Percentiles rank a stretch among this genome's conserved stretches.
These are phyloP conservation scores for Ampelomyces quisqualis DNA, from an alignment of 2,329 filamentous ascomycete species.

Conservation along the genomic window DNA sequence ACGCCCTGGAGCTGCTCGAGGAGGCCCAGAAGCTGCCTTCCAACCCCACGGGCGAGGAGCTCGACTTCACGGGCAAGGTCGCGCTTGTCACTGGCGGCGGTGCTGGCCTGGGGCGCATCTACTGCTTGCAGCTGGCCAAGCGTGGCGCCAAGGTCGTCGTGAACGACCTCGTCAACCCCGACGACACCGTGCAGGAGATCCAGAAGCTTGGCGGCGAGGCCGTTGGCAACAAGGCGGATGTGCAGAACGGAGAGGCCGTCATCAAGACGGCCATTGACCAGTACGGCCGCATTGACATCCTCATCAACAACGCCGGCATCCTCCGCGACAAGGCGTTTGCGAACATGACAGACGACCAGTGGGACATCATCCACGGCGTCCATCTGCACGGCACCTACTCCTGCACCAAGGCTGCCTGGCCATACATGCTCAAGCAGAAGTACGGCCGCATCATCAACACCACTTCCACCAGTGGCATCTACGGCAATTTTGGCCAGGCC, in stretches of 20 bases:
- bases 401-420: conserved; percentile 95
- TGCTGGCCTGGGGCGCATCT: conserved; percentile 77
- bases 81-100: conserved; percentile 42
- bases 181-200: conserved; percentile 88
- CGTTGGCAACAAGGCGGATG: conserved; percentile 87
- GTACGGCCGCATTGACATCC: conserved; percentile 88
- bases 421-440: conserved; percentile 96
- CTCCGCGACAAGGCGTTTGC: conserved; percentile 95
- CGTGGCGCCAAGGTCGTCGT: conserved; percentile 83
- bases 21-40: conserved; percentile 31
- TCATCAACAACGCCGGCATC: conserved; percentile 98
- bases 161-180: conserved; percentile 93
- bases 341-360: conserved; percentile 95
- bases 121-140: conserved; percentile 84
- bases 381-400: conserved; percentile 96
- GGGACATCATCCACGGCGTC: conserved; percentile 89
- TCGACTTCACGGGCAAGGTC: conserved; percentile 43
- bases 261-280: conserved; percentile 92
- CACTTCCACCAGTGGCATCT: conserved; percentile 94
- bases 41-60: conserved; percentile 36
- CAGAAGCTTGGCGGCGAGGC: conserved; percentile 86
- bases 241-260: conserved; percentile 86
- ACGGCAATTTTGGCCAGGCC: conserved; percentile 97
- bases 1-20: conserved; percentile 74
- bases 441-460: conserved; percentile 97